Evolutionary conservation across 1,284 basidiomycete genomes (phyloP).

Genomic region (Hypsizygus ulmarius): DNA sequence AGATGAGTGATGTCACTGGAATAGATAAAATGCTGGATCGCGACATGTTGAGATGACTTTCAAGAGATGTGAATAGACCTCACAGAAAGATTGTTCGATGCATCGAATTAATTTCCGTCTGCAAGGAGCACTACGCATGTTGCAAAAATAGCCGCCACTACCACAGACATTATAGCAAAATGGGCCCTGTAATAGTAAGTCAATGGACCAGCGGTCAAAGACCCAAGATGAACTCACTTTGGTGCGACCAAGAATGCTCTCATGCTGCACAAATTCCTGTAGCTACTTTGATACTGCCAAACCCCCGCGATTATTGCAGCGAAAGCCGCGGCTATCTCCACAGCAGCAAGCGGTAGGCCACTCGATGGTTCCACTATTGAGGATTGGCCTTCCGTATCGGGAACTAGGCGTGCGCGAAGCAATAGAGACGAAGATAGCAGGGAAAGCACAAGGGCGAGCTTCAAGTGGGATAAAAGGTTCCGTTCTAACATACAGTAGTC

Average conservation of each 20-base stretch:
- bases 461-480: constrained; percentile 65
- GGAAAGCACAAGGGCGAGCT: constrained; percentile 60
- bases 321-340: constrained; percentile 50
- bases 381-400: constrained; percentile 31
- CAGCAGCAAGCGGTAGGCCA: constrained; percentile 38
- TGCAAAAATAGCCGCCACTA: constrained; percentile 48
- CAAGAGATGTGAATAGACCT: neutral
- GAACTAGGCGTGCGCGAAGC: constrained; percentile 55
- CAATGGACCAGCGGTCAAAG: constrained; percentile 6
- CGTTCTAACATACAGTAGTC: constrained; percentile 76
- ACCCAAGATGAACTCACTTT: constrained; percentile 44
- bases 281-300: constrained; percentile 63
- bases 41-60: no score
- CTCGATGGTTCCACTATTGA: constrained; percentile 17
- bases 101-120: constrained; percentile 6
- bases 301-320: constrained; percentile 53
- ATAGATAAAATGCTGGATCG: no score
- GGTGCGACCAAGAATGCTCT: constrained; percentile 57
- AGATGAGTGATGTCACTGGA: no score
- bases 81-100: neutral
- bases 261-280: constrained; percentile 51
- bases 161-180: constrained; percentile 45
- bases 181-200: constrained; percentile 43
- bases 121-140: constrained; percentile 50
- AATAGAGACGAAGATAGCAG: constrained; percentile 63